These are phyloP conservation scores for Leccinum subgranulosum DNA, from an alignment of 768 basidiomycete species.

Conservation along the genomic window DNA sequence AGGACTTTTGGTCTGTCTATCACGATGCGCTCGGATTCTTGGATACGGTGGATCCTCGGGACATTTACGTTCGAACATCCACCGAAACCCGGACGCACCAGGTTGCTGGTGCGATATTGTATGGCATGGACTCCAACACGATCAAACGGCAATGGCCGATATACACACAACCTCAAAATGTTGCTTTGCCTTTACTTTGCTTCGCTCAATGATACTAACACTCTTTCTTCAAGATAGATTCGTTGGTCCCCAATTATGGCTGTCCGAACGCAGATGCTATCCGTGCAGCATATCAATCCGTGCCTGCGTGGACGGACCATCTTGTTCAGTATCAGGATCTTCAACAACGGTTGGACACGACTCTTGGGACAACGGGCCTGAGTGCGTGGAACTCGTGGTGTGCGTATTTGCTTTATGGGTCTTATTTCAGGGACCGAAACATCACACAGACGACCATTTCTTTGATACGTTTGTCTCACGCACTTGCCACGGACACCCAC, in stretches of 20 bases:
- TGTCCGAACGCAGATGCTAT: slow-evolving; percentile 42
- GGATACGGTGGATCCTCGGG: slow-evolving; percentile 29
- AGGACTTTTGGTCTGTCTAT: slow-evolving; percentile 51
- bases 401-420: slow-evolving; percentile 18
- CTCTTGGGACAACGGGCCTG: slow-evolving; percentile 40
- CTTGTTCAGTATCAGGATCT: slow-evolving; percentile 35
- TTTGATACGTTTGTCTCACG: slow-evolving; percentile 51
- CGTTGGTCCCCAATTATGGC: slow-evolving; percentile 42
- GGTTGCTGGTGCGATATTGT: slow-evolving; percentile 43
- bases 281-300: slow-evolving; percentile 40
- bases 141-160: slow-evolving; percentile 35
- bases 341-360: slow-evolving; percentile 35
- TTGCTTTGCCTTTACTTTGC: slow-evolving; percentile 19
- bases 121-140: slow-evolving; percentile 42
- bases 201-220: background rate
- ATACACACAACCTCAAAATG: slow-evolving; percentile 40
- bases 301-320: slow-evolving; percentile 47
- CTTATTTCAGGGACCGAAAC: background rate
- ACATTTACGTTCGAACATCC: slow-evolving; percentile 44
- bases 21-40: slow-evolving; percentile 36
- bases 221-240: slow-evolving; percentile 39
- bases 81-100: slow-evolving; percentile 47
- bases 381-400: slow-evolving; percentile 48
- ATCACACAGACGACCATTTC: slow-evolving; percentile 37
- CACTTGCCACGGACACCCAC: slow-evolving; percentile 38